These are phyloP conservation scores for Aspergillus cavernicola DNA, from an alignment of 495 filamentous ascomycete genomes.

Conservation along the genomic window DNA sequence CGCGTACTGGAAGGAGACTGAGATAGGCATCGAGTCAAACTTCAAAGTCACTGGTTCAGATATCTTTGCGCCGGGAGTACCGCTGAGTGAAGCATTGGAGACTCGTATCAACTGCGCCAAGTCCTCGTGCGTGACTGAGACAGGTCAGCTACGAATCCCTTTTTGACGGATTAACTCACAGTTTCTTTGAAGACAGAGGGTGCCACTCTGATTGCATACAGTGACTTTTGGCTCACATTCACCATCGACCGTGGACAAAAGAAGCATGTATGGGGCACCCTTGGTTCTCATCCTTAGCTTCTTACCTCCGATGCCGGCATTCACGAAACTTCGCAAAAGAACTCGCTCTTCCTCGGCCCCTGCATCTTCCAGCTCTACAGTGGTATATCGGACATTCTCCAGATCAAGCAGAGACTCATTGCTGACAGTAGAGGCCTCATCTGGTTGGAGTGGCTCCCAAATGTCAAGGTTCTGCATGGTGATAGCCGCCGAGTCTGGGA, in stretches of 20 bases:
- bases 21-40: conserved; percentile 29
- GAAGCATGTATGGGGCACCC: conserved; percentile 42
- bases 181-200: conserved; percentile 35
- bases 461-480: conserved; percentile 32
- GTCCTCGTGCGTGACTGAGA: conserved; percentile 20
- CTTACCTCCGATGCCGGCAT: conserved; percentile 40
- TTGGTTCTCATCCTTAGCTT: conserved; percentile 35
- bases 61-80: conserved; percentile 17
- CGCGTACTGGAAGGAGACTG: conserved; percentile 33
- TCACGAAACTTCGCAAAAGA: conserved; percentile 38
- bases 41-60: conserved; percentile 31
- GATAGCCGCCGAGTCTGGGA: conserved; percentile 24
- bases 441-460: conserved; percentile 36
- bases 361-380: conserved; percentile 37
- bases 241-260: conserved; percentile 34
- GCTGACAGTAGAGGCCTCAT: conserved; percentile 23
- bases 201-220: conserved; percentile 42
- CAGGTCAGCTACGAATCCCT: background rate
- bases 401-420: conserved; percentile 19
- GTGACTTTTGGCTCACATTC: conserved; percentile 42
- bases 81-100: conserved; percentile 14
- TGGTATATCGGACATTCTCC: conserved; percentile 33
- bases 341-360: conserved; percentile 39
- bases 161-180: conserved; percentile 19
- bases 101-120: conserved; percentile 20